Percentiles rank a stretch among this genome's conserved stretches.
phyloP scores from a whole-genome alignment of 371 early-diverging fungal species.

The Sporodiniella umbellata region DNA sequence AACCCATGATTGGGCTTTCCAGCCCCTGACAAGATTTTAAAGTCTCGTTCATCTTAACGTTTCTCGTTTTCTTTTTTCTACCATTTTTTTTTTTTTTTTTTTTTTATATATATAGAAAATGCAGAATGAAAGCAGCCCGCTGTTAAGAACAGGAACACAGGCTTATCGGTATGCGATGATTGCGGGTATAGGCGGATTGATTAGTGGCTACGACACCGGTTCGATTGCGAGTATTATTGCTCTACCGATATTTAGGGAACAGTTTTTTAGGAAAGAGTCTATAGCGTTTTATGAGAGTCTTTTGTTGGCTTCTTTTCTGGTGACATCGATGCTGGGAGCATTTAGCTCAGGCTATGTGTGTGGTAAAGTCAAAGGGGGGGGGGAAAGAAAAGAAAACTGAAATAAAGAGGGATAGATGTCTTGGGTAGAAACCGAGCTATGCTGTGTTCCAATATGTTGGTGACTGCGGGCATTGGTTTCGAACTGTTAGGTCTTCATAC shows the following conservation, averaged over 20 bases:
- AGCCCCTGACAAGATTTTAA: too few relatives aligned
- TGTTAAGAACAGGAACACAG: background rate
- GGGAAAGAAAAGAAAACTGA: too few relatives aligned
- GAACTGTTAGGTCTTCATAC: constrained; percentile 29
- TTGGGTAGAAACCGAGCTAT: constrained; percentile 34
- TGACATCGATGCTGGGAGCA: constrained; percentile 39
- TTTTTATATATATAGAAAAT: background rate
- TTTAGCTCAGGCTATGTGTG: constrained; percentile 39
- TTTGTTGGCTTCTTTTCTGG: constrained; percentile 32
- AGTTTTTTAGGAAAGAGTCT: constrained; percentile 6
- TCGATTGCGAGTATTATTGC: constrained; percentile 12
- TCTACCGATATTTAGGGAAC: constrained; percentile 17
- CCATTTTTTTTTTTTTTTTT: background rate
- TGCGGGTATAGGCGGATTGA: constrained; percentile 16
- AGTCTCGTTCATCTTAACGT: too few relatives aligned
- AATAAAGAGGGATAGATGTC: too few relatives aligned
- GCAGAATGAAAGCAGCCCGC: background rate
- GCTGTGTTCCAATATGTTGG: constrained; percentile 20
- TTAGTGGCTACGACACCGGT: constrained; percentile 18
- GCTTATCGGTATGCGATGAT: constrained; percentile 4
- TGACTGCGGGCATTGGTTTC: constrained; percentile 29
- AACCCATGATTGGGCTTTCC: too few relatives aligned
- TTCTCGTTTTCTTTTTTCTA: background rate
- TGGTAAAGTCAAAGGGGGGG: constrained; percentile 17
- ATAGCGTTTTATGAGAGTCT: constrained; percentile 41